These are phyloP conservation scores for Aspergillus chevalieri DNA, from an alignment of 2,329 filamentous ascomycete genomes.

Conservation along the genomic window DNA sequence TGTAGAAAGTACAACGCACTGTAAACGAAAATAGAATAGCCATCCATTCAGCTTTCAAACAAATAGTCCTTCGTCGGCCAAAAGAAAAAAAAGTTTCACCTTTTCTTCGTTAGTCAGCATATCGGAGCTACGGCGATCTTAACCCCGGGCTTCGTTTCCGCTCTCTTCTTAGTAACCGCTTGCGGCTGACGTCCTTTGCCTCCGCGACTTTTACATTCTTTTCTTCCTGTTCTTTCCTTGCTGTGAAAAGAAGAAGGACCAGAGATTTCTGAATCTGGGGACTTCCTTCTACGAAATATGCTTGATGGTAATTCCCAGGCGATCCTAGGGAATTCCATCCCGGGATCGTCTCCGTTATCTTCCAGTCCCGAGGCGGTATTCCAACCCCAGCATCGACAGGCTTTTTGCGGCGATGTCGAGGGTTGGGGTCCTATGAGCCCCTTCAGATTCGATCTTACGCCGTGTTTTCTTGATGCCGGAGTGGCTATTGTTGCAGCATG, in stretches of 20 bases:
- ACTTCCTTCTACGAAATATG: constrained; percentile 24
- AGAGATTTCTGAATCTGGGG: constrained; percentile 18
- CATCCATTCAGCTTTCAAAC: too few species aligned
- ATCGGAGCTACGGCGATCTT: background rate
- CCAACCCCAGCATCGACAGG: constrained; percentile 45
- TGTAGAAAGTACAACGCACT: too few species aligned
- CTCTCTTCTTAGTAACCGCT: background rate
- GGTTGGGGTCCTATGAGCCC: constrained; percentile 94
- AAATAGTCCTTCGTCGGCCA: background rate
- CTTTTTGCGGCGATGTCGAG: constrained; percentile 80
- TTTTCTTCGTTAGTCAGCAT: background rate
- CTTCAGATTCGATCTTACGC: constrained; percentile 86
- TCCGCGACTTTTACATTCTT: background rate
- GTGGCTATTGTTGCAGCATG: constrained; percentile 70
- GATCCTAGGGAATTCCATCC: constrained; percentile 25
- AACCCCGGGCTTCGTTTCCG: background rate
- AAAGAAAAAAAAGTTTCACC: background rate
- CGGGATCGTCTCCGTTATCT: constrained; percentile 19
- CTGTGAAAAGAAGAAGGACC: constrained; percentile 8
- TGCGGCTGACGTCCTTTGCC: background rate
- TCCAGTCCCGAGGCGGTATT: constrained; percentile 20
- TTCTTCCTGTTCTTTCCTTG: background rate
- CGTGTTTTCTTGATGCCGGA: constrained; percentile 93
- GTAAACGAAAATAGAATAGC: too few species aligned
- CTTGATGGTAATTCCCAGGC: constrained; percentile 30